phyloP scores from a whole-genome alignment of 2,329 filamentous ascomycete species.

The Xylariaceae sp. region DNA sequence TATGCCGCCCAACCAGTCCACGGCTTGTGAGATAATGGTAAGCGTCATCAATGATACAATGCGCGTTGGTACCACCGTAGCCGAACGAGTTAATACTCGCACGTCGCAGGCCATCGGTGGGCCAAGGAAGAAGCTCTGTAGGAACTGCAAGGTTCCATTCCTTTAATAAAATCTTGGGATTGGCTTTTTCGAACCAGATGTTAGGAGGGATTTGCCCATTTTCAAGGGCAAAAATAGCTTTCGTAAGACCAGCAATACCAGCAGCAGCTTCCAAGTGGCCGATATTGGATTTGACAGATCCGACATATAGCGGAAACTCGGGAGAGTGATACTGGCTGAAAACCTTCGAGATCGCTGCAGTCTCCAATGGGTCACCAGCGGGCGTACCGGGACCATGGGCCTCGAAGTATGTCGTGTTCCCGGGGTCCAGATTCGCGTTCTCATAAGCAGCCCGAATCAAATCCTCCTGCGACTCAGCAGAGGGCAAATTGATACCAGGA shows the following conservation, averaged over 20 bases:
- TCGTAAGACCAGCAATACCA: conserved; percentile 31
- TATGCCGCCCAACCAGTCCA: conserved; percentile 26
- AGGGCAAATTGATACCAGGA: conserved; percentile 37
- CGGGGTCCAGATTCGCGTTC: conserved; percentile 29
- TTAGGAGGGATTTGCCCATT: conserved; percentile 30
- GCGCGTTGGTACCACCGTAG: conserved; percentile 37
- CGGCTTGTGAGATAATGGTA: conserved; percentile 28
- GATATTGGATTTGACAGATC: conserved; percentile 32
- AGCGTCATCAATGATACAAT: conserved; percentile 35
- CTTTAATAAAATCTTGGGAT: conserved; percentile 30
- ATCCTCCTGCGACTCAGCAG: conserved; percentile 33
- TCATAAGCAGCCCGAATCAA: conserved; percentile 36
- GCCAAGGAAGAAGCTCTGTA: conserved; percentile 28
- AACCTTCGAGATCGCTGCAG: conserved; percentile 34
- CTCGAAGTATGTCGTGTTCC: conserved; percentile 37
- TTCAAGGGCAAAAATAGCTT: conserved; percentile 27
- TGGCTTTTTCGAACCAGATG: conserved; percentile 29
- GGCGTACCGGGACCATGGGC: conserved; percentile 38
- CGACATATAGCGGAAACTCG: conserved; percentile 25
- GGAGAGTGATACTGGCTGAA: conserved; percentile 27
- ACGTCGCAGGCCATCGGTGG: conserved; percentile 29
- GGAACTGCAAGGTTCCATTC: conserved; percentile 31
- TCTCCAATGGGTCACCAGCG: conserved; percentile 41
- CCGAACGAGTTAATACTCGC: conserved; percentile 37
- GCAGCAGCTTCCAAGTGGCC: conserved; percentile 29